phyloP scores from a whole-genome alignment of 139 green algal genomes.

The Monoraphidium neglectum region DNA sequence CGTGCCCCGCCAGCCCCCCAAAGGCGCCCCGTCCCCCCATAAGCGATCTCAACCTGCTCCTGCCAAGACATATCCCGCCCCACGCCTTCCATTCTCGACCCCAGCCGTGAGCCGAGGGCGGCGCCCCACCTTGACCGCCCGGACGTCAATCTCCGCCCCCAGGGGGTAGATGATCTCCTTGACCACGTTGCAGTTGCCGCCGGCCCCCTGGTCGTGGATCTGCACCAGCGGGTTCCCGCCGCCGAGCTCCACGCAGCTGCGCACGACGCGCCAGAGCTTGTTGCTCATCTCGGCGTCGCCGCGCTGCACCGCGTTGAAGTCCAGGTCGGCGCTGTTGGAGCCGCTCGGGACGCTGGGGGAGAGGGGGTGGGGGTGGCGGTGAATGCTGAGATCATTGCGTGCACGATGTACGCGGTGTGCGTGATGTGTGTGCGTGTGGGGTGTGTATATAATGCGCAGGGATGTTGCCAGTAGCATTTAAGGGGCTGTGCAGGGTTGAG shows the following conservation, averaged over 20 bases:
- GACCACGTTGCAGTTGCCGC: conserved; percentile 99
- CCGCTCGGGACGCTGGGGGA: conserved; percentile 73
- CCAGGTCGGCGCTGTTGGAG: conserved; percentile 88
- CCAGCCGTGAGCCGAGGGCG: conserved; percentile 1
- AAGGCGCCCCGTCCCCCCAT: too few relatives aligned
- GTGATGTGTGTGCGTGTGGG: too few relatives aligned
- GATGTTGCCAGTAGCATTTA: neutral
- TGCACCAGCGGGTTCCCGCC: conserved; percentile 93
- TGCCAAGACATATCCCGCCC: too few relatives aligned
- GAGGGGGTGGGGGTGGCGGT: too few relatives aligned
- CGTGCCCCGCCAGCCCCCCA: too few relatives aligned
- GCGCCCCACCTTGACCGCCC: conserved; percentile 60
- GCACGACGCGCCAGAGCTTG: conserved; percentile 99
- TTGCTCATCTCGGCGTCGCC: conserved; percentile 96
- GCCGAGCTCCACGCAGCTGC: conserved; percentile 95
- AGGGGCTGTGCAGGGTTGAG: neutral
- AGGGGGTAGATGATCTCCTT: conserved; percentile 99
- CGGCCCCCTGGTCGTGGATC: conserved; percentile 88
- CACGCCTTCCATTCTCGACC: too few relatives aligned
- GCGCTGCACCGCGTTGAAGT: conserved; percentile 98
- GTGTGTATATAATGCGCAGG: too few relatives aligned
- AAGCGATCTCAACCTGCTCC: too few relatives aligned
- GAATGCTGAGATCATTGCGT: too few relatives aligned
- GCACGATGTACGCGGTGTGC: too few relatives aligned
- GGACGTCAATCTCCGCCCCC: conserved; percentile 94